Base-by-base conservation (phyloP, 2,329 filamentous ascomycete species). In the Xylaria sp. region DNA sequence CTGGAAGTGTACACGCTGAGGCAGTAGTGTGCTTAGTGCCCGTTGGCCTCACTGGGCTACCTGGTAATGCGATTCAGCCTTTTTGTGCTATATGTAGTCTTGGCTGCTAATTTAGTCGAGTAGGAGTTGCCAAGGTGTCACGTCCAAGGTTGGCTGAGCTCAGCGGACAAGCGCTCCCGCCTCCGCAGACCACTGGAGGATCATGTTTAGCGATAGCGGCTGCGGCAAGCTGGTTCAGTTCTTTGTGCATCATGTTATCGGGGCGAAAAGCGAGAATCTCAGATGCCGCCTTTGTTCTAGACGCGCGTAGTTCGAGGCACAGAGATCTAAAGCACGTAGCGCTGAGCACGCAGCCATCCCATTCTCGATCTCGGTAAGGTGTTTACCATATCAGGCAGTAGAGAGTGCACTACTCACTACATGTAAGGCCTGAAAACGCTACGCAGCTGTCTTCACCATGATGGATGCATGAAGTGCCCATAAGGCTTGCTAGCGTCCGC, bases 171-270 rank as follows among this genome's bases (percentile, higher is more conserved):
- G 57, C 49, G 57, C 42, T 39, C 31, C 61, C 33, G 47, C 29
- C 31, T 57, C 36, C n/a, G 20, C 15, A 27, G 31, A 49, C 53
- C 39, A 45, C 42, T 53, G 25, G 29, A 29, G 13, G 39, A 22
- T 51, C 27, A 10, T 47, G 22, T 27, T 62, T 49, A 51, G 44
- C 53, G 60, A 63, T 60, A 44, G 27, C 54, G 59, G 54, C 60
- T 45, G 55, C 54, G 50, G 59, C 36, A 63, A 55, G 53, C 13
- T 59, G 54, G 7, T 42, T 38, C 27, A 61, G 57, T 62, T 62
- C 22, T 27, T 57, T 20, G 44, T 50, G 51, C n/a, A n/a, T 53
- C 60, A 47, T 56, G 9, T 27, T 22, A 31, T 29, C 49, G 33
- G 49, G 27, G 51, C 17, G 29, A 38, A 55, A 55, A 42, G 38